A percentile compares a stretch with the other conserved stretches of the same genome.
These are phyloP conservation scores for Lyophyllum semitale DNA, from an alignment of 768 basidiomycete genomes.

Conservation along the genomic window DNA sequence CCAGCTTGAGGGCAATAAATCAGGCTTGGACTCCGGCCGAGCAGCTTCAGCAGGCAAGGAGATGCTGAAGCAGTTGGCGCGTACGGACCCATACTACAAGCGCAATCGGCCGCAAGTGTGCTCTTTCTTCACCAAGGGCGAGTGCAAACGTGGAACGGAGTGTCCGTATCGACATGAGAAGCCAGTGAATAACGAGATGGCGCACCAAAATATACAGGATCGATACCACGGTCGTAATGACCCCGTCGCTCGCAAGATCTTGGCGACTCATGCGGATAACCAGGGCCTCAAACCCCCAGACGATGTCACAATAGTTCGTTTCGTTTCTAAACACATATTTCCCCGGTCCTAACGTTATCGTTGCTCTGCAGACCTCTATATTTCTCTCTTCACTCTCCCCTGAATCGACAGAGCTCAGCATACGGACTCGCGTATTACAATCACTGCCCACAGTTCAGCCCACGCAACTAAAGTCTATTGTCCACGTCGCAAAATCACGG, in stretches of 20 bases:
- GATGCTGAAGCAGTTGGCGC: constrained; percentile 93
- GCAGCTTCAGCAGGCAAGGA: constrained; percentile 87
- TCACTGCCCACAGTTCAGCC: constrained; percentile 68
- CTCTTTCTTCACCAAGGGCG: constrained; percentile 94
- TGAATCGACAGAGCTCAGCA: constrained; percentile 67
- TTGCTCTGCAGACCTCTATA: constrained; percentile 67
- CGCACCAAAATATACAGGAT: constrained; percentile 93
- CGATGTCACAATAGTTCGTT: constrained; percentile 79
- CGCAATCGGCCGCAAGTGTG: constrained; percentile 93
- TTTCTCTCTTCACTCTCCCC: constrained; percentile 79
- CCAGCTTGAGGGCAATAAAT: constrained; percentile 73
- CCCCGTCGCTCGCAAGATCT: constrained; percentile 91
- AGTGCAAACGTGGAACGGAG: constrained; percentile 87
- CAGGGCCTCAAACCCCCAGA: constrained; percentile 90
- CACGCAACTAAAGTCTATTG: constrained; percentile 75
- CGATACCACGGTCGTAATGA: constrained; percentile 92
- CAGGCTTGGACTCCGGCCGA: constrained; percentile 59
- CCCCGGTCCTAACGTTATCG: background rate
- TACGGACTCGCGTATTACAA: constrained; percentile 71
- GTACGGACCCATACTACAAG: constrained; percentile 97
- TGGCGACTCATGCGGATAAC: constrained; percentile 74
- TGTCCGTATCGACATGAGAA: constrained; percentile 97
- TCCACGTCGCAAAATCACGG: constrained; percentile 83
- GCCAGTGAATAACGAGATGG: constrained; percentile 77
- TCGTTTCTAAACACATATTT: background rate